Percentiles rank a stretch among this genome's conserved stretches.
These are phyloP conservation scores for Cynara cardunculus DNA, from an alignment of 129 eudicot species.

Conservation along the genomic window DNA sequence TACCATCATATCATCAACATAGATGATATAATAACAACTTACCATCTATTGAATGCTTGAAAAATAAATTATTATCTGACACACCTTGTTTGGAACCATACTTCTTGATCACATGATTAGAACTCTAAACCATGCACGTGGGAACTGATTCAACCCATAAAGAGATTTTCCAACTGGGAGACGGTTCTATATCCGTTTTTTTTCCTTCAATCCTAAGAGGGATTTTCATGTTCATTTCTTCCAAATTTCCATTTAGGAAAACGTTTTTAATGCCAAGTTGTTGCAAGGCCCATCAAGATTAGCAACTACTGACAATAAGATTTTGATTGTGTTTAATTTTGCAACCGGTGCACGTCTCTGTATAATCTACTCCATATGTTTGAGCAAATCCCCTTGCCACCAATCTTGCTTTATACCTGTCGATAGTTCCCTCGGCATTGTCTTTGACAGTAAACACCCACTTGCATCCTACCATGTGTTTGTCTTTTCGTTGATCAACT, in stretches of 20 bases:
- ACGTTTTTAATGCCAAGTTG: neutral
- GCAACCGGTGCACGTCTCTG: neutral
- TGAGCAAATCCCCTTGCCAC: conserved; percentile 10
- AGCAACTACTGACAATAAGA: neutral
- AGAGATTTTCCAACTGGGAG: neutral
- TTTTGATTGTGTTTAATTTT: neutral
- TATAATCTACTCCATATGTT: neutral
- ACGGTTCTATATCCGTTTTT: neutral
- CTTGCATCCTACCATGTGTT: neutral
- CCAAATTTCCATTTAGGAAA: neutral
- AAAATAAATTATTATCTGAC: neutral
- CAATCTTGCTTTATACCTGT: neutral
- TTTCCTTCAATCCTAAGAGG: neutral
- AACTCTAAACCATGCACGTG: neutral
- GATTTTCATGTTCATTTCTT: neutral
- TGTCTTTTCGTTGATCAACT: neutral
- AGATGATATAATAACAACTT: neutral
- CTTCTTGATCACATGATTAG: neutral
- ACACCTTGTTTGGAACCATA: neutral
- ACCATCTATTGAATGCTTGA: neutral
- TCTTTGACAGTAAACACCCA: neutral
- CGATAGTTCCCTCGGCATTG: neutral
- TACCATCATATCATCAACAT: neutral
- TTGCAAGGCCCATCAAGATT: neutral
- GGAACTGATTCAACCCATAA: neutral